Percentiles rank a stretch among this genome's conserved stretches.
Conservation (phyloP, 345 rosid species). For the Populus nigra region DNA sequence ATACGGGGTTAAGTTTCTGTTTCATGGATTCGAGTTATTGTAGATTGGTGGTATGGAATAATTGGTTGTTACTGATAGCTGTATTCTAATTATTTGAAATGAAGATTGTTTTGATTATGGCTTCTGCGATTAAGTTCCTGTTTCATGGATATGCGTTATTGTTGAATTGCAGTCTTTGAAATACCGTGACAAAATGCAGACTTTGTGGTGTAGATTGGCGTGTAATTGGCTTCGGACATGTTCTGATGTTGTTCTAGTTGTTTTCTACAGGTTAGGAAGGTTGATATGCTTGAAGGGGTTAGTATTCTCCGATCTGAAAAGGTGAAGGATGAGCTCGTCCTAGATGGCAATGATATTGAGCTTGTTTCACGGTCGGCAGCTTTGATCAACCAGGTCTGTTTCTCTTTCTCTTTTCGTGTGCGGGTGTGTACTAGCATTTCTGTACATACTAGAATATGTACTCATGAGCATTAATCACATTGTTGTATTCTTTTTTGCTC, state of each 20-base stretch:
- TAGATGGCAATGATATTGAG: conserved; percentile 50
- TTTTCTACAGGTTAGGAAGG: conserved; percentile 42
- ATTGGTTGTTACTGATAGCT: no score
- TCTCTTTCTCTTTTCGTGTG: neutral
- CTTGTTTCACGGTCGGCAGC: conserved; percentile 48
- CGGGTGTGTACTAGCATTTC: neutral
- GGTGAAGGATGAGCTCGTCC: conserved; percentile 46
- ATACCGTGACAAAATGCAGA: no score
- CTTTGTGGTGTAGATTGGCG: no score
- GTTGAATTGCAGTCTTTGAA: neutral
- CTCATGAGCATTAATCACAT: no score
- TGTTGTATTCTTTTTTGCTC: no score
- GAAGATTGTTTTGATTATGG: neutral
- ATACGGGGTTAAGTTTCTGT: neutral
- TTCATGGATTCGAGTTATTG: neutral
- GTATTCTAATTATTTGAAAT: no score
- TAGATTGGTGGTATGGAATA: neutral
- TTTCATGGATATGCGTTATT: neutral
- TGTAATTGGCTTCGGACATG: no score
- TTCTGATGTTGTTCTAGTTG: neutral
- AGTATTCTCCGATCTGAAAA: conserved; percentile 44
- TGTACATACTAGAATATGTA: neutral
- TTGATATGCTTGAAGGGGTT: conserved; percentile 51
- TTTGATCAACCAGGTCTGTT: conserved; percentile 47
- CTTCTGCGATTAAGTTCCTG: neutral